phyloP scores from a whole-genome alignment of 2,329 filamentous ascomycete species.

The Aspergillus calidoustus region DNA sequence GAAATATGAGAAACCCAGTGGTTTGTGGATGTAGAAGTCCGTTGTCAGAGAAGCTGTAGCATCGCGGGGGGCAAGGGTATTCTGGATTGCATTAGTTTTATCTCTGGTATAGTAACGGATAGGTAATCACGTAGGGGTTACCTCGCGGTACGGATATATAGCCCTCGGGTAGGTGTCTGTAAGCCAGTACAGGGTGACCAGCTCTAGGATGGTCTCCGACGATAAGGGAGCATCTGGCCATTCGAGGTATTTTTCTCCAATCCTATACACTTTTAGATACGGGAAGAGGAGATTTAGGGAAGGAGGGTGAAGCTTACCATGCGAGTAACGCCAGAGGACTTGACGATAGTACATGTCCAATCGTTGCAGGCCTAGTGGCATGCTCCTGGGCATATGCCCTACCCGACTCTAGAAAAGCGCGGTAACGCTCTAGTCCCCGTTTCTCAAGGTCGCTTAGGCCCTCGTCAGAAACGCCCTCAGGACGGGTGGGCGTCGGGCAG shows the following conservation, averaged over 20 bases:
- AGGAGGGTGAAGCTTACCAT: constrained; percentile 28
- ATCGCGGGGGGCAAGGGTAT: constrained; percentile 7
- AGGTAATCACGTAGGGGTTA: constrained; percentile 11
- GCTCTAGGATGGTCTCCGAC: constrained; percentile 39
- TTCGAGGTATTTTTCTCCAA: constrained; percentile 46
- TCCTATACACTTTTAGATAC: constrained; percentile 32
- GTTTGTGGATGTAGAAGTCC: constrained; percentile 45
- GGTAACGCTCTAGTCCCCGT: constrained; percentile 32
- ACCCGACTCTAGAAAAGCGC: constrained; percentile 27
- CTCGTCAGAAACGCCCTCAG: constrained; percentile 29
- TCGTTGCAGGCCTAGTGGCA: constrained; percentile 39
- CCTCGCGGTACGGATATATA: constrained; percentile 41
- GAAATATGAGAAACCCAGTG: constrained; percentile 54
- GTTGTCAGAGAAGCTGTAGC: constrained; percentile 4
- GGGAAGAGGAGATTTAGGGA: not conserved
- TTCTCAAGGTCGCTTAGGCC: constrained; percentile 31
- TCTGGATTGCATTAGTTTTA: not conserved
- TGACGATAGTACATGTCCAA: constrained; percentile 38
- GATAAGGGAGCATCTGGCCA: constrained; percentile 42
- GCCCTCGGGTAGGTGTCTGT: constrained; percentile 42
- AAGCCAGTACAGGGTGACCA: constrained; percentile 45
- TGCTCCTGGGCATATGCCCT: constrained; percentile 36
- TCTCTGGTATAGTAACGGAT: not conserved
- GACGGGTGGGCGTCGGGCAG: constrained; percentile 27
- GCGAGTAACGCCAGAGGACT: constrained; percentile 39